A percentile compares a stretch with the other conserved stretches of the same genome.
phyloP scores from a whole-genome alignment of 2,329 filamentous ascomycete species.

The Zasmidium angulare region DNA sequence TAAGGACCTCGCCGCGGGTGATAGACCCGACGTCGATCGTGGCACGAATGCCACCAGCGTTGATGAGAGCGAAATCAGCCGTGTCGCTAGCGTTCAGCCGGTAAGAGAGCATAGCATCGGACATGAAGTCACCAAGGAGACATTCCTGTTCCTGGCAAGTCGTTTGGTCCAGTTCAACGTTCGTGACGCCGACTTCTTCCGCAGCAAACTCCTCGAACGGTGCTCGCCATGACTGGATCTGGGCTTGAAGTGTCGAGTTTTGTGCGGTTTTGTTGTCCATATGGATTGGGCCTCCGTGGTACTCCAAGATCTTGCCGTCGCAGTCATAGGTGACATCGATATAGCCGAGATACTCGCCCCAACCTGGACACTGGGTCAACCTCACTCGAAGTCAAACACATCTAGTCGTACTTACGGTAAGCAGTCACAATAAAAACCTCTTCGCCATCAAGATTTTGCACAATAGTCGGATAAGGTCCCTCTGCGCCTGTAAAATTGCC shows the following conservation, averaged over 20 bases:
- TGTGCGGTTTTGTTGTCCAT: slow-evolving; percentile 61
- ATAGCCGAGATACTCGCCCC: slow-evolving; percentile 68
- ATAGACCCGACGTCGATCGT: slow-evolving; percentile 62
- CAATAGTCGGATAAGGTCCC: slow-evolving; percentile 65
- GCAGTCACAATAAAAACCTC: slow-evolving; percentile 69
- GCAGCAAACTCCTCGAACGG: slow-evolving; percentile 62
- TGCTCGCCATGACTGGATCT: slow-evolving; percentile 59
- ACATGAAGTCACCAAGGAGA: slow-evolving; percentile 43
- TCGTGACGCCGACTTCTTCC: slow-evolving; percentile 56
- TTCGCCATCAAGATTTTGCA: slow-evolving; percentile 60
- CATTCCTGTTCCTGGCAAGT: slow-evolving; percentile 61
- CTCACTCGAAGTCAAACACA: not conserved
- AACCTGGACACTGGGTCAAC: slow-evolving; percentile 31
- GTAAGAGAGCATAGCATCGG: slow-evolving; percentile 61
- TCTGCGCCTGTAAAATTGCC: slow-evolving; percentile 59
- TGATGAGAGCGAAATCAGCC: slow-evolving; percentile 61
- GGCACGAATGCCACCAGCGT: slow-evolving; percentile 64
- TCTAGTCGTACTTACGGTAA: slow-evolving; percentile 45
- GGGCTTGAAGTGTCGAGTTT: slow-evolving; percentile 56
- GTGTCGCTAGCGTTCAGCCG: slow-evolving; percentile 50
- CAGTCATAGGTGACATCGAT: slow-evolving; percentile 65
- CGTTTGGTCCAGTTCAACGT: slow-evolving; percentile 59
- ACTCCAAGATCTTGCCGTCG: slow-evolving; percentile 61
- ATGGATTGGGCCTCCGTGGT: slow-evolving; percentile 64
- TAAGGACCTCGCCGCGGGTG: slow-evolving; percentile 63